Evolutionary conservation across 805 yeast genomes (phyloP), one percentile per base, ranked within the genome.

Genomic region (Sugiyamaella valdiviana): DNA sequence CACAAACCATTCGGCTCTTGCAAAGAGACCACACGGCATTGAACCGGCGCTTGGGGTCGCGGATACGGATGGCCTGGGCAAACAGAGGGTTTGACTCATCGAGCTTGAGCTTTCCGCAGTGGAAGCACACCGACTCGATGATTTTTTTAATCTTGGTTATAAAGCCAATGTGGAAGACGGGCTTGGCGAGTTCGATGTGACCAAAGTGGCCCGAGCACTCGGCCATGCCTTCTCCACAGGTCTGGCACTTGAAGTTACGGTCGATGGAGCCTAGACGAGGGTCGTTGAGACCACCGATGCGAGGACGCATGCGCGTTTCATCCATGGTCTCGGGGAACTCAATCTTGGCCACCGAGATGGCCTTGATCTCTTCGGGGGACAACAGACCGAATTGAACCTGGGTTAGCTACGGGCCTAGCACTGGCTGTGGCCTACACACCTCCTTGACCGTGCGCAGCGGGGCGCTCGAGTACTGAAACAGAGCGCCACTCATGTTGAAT

Each of bases 291-390:
- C 99, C 99, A 55, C 97, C 97, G 57, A 89, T 90, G 66, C 97
- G 82, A 42, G 98, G 97, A 56, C 86, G 85, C 64, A 85, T 84
- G 51, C 95, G 89, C 36, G 96, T 80, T 68, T 90, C 97, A 68
- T 93, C 99, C 96, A 93, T 93, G n/a, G 97, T 93, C 70, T 93
- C 99, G 19, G 99, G 99, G 63, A 85, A 93, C 69, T 91, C 97
- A 63, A 93, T 88, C 65, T 93, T 93, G 39, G 97, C 98, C 51
- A 95, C 99, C 53, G 96, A 87, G 57, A 93, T 90, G 44, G 98
- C 97, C 69, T 96, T 85, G 55, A 84, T 77, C 75, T 93, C 99
- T 73, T 93, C 99, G 22, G 99, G 99, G 24, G 98, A 89, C 55
- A 93, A 80, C 61, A 93, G 81, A 54, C 99, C 99, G 75, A 93